Evolutionary conservation across 352 stramenopile species (phyloP).

Genomic region (Thraustochytrium striatum): DNA sequence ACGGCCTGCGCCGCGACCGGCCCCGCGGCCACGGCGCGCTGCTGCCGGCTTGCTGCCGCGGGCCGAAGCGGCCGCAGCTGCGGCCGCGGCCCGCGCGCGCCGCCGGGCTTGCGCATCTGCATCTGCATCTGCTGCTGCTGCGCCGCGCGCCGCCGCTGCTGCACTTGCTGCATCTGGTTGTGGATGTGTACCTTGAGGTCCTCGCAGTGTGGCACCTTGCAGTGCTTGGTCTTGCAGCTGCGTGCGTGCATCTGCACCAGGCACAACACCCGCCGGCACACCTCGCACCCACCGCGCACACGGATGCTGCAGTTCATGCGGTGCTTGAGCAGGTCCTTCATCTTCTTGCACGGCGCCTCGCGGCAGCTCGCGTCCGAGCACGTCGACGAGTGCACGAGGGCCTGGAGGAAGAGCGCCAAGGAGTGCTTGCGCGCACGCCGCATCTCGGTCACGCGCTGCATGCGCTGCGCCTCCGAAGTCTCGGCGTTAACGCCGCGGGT

Average conservation of each 20-base stretch:
- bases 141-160: constrained; percentile 68
- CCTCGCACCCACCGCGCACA: constrained; percentile 85
- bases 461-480: constrained; percentile 73
- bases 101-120: background rate
- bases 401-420: constrained; percentile 80
- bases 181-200: constrained; percentile 89
- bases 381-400: constrained; percentile 92
- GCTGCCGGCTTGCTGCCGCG: background rate
- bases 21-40: background rate
- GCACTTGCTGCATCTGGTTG: constrained; percentile 90
- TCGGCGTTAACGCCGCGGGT: constrained; percentile 59
- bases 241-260: constrained; percentile 93
- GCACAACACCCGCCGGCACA: constrained; percentile 93
- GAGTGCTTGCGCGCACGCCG: constrained; percentile 60
- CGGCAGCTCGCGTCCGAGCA: constrained; percentile 83
- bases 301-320: constrained; percentile 83
- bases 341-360: constrained; percentile 95
- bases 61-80: no score
- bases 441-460: constrained; percentile 94
- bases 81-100: background rate
- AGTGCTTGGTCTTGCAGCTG: constrained; percentile 77
- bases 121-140: constrained; percentile 39
- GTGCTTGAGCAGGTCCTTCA: constrained; percentile 95
- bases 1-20: background rate
- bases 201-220: constrained; percentile 91